Conservation (phyloP, 805 yeast genomes). For the Naumovozyma baii region DNA sequence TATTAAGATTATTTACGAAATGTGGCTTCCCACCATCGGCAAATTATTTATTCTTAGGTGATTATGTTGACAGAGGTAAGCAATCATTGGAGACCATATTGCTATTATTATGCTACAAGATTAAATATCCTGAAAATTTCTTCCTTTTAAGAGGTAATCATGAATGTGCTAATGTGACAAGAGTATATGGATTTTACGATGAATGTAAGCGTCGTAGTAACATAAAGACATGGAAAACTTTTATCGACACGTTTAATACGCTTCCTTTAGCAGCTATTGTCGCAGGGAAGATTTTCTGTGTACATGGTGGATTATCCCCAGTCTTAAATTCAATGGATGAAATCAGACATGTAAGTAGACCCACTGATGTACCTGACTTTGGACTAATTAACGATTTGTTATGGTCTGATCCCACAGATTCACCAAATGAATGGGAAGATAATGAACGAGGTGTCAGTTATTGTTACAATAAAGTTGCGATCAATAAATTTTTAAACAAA, state of each 20-base stretch:
- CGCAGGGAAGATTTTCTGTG: conserved; percentile 87
- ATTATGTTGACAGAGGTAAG: conserved; percentile 95
- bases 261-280: conserved; percentile 93
- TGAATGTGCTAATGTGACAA: conserved; percentile 93
- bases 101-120: conserved; percentile 80
- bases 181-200: conserved; percentile 95
- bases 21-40: conserved; percentile 96
- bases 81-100: conserved; percentile 90
- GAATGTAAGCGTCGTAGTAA: conserved; percentile 93
- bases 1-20: conserved; percentile 81
- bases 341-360: conserved; percentile 62
- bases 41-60: conserved; percentile 87
- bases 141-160: conserved; percentile 91
- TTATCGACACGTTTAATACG: conserved; percentile 90
- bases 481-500: conserved; percentile 53
- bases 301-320: conserved; percentile 79
- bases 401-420: conserved; percentile 74
- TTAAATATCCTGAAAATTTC: conserved; percentile 93
- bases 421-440: conserved; percentile 57
- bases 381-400: conserved; percentile 69
- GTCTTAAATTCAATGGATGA: conserved; percentile 54
- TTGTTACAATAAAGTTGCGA: conserved; percentile 64
- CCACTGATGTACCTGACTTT: conserved; percentile 75
- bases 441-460: conserved; percentile 80
- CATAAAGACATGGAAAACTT: conserved; percentile 86